These are phyloP conservation scores for Neophaeococcomyces mojaviensis DNA, from an alignment of 2,329 filamentous ascomycete species.

Conservation along the genomic window DNA sequence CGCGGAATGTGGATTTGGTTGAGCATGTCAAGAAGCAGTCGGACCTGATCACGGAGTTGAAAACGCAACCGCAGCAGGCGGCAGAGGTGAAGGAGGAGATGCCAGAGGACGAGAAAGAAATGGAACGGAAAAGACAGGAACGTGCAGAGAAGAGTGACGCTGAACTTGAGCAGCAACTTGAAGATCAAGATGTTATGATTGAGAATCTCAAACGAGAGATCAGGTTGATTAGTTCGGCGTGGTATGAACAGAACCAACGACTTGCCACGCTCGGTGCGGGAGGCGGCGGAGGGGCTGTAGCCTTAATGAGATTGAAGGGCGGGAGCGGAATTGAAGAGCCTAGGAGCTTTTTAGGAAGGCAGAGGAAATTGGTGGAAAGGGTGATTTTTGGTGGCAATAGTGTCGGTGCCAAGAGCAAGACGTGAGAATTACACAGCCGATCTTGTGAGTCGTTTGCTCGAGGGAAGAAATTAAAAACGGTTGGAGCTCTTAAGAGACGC, in stretches of 20 bases:
- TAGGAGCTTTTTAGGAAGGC: conserved; percentile 38
- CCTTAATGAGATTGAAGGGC: conserved; percentile 25
- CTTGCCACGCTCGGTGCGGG: conserved; percentile 37
- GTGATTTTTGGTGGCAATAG: conserved; percentile 12
- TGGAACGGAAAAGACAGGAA: not conserved
- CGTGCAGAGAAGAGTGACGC: not conserved
- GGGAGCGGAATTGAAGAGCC: conserved; percentile 30
- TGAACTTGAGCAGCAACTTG: conserved; percentile 14
- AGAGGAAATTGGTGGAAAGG: conserved; percentile 35
- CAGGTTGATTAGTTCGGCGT: conserved; percentile 38
- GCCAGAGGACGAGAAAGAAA: not conserved
- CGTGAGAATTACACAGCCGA: not conserved
- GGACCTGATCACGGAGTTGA: conserved; percentile 16
- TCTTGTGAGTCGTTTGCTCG: not conserved
- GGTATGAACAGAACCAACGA: conserved; percentile 40
- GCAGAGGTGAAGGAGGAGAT: conserved; percentile 9
- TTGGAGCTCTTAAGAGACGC: too few relatives aligned
- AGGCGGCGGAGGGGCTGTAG: conserved; percentile 33
- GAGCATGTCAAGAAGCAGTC: conserved; percentile 20
- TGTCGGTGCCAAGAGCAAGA: not conserved
- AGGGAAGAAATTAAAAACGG: too few relatives aligned
- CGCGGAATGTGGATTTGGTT: conserved; percentile 16
- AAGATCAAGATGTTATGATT: conserved; percentile 16
- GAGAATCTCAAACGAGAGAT: conserved; percentile 31
- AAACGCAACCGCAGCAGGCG: not conserved